phyloP scores from a whole-genome alignment of 306 rosid genomes.

The Cicer arietinum region DNA sequence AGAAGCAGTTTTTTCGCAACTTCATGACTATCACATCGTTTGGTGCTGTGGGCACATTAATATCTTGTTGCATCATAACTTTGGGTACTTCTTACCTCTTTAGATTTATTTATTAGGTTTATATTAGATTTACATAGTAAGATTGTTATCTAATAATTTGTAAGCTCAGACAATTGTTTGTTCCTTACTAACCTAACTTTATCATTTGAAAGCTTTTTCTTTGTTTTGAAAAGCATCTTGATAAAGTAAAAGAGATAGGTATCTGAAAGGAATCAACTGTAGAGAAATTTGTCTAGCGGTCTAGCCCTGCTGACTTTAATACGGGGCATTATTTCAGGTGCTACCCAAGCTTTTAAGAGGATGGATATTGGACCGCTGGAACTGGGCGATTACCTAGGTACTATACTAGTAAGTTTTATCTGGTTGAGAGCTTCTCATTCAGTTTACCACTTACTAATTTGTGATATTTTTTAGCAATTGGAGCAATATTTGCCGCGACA shows the following conservation, averaged over 20 bases:
- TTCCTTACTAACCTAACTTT: conserved; percentile 16
- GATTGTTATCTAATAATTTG: conserved; percentile 18
- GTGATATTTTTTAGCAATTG: conserved; percentile 69
- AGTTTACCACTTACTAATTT: conserved; percentile 32
- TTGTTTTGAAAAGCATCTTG: neutral
- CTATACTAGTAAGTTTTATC: conserved; percentile 27
- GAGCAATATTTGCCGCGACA: conserved; percentile 97
- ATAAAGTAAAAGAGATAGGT: neutral
- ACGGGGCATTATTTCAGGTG: conserved; percentile 68
- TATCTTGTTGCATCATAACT: conserved; percentile 80
- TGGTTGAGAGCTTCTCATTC: conserved; percentile 24
- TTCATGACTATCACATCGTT: conserved; percentile 87
- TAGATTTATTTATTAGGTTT: conserved; percentile 19
- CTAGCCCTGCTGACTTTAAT: conserved; percentile 34
- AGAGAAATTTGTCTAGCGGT: neutral
- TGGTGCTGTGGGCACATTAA: conserved; percentile 93
- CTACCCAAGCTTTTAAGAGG: conserved; percentile 60
- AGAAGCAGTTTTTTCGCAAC: conserved; percentile 93
- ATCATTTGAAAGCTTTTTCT: neutral
- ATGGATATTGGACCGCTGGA: conserved; percentile 86
- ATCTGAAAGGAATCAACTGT: neutral
- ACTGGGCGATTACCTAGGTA: conserved; percentile 81
- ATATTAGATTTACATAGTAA: conserved; percentile 14
- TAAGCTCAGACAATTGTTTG: neutral
- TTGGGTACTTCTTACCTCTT: conserved; percentile 62